A percentile compares a stretch with the other conserved stretches of the same genome.
Conservation (phyloP, 805 yeast species). For the Teunomyces funiuensis region DNA sequence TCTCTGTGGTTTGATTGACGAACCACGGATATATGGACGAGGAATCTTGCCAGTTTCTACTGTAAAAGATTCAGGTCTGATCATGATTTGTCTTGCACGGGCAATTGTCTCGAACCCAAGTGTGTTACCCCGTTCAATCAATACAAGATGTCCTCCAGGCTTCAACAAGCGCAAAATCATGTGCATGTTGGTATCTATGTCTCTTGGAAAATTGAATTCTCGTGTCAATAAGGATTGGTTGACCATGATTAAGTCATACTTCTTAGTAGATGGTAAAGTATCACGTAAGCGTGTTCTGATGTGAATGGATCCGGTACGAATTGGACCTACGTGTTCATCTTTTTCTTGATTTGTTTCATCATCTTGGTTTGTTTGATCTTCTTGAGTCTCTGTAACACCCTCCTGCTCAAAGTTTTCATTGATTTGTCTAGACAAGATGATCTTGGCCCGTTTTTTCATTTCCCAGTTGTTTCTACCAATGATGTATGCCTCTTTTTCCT, state of each 20-base stretch:
- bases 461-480: slow-evolving; percentile 55
- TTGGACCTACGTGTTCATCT: slow-evolving; percentile 40
- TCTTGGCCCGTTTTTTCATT: slow-evolving; percentile 80
- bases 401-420: slow-evolving; percentile 36
- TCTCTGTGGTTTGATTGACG: slow-evolving; percentile 41
- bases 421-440: slow-evolving; percentile 67
- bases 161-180: slow-evolving; percentile 58
- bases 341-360: slow-evolving; percentile 10
- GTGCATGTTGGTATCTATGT: slow-evolving; percentile 68
- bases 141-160: slow-evolving; percentile 77
- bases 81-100: slow-evolving; percentile 82
- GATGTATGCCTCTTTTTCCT: slow-evolving; percentile 67
- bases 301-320: slow-evolving; percentile 55
- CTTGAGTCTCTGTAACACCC: slow-evolving; percentile 15
- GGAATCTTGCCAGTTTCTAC: slow-evolving; percentile 64
- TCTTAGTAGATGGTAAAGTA: slow-evolving; percentile 48
- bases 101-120: slow-evolving; percentile 86
- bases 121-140: slow-evolving; percentile 88
- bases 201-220: slow-evolving; percentile 61
- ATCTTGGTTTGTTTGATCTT: slow-evolving; percentile 17
- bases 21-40: slow-evolving; percentile 61
- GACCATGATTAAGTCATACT: slow-evolving; percentile 81
- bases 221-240: slow-evolving; percentile 72
- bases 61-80: slow-evolving; percentile 75
- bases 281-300: slow-evolving; percentile 57